phyloP scores from a whole-genome alignment of 306 rosid genomes.

The Aeschynomene evenia region DNA sequence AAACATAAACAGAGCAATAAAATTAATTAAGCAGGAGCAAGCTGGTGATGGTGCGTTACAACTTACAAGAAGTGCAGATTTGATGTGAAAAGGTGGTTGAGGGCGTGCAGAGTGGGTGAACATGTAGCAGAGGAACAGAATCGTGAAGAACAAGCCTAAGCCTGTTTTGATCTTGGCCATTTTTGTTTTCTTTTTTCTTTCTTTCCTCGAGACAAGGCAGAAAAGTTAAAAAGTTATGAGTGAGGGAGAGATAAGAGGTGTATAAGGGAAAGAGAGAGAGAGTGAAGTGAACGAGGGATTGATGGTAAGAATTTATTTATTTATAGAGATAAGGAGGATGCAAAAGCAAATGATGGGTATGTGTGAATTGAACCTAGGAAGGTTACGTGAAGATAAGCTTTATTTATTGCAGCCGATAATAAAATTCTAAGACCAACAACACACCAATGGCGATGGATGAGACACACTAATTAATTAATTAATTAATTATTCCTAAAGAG shows the following conservation, averaged over 20 bases:
- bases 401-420: conserved; percentile 20
- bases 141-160: conserved; percentile 33
- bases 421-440: neutral
- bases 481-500: conserved; percentile 7
- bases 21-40: conserved; percentile 7
- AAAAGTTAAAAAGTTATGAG: neutral
- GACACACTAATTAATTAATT: too few relatives aligned
- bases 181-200: too few relatives aligned
- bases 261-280: neutral
- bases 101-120: conserved; percentile 35
- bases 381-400: neutral
- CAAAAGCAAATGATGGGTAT: conserved; percentile 5
- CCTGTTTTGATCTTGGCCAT: conserved; percentile 40
- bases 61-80: neutral
- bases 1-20: neutral
- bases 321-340: conserved; percentile 33
- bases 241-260: neutral
- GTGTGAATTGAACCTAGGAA: conserved; percentile 39
- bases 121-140: conserved; percentile 35
- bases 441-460: neutral
- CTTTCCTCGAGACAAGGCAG: neutral
- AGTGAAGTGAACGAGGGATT: conserved; percentile 4
- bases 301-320: conserved; percentile 37
- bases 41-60: conserved; percentile 6
- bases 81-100: conserved; percentile 27